Evolutionary conservation across 371 early-diverging fungal species (phyloP).

Genomic region (Nematocida displodere): DNA sequence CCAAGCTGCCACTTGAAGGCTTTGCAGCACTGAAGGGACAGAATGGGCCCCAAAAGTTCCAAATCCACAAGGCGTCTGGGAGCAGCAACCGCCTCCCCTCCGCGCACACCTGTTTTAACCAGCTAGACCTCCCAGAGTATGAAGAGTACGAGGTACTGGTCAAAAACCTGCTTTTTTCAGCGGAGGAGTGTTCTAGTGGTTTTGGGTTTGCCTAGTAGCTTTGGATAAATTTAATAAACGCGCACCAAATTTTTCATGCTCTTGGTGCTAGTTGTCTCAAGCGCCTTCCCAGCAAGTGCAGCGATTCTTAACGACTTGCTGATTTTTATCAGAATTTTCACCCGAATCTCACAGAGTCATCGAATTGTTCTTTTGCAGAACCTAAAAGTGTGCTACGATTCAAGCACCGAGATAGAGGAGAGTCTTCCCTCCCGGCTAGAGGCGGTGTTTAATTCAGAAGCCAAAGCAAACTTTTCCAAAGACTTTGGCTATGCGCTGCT

Average conservation of each 20-base stretch:
- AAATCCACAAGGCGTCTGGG: slow-evolving; percentile 77
- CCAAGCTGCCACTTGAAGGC: slow-evolving; percentile 90
- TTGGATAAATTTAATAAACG: slow-evolving; percentile 13
- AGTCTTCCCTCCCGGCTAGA: not conserved
- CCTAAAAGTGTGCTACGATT: slow-evolving; percentile 3
- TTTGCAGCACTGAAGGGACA: slow-evolving; percentile 84
- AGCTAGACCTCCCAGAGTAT: slow-evolving; percentile 88
- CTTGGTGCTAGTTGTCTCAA: slow-evolving; percentile 22
- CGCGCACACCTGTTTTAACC: slow-evolving; percentile 83
- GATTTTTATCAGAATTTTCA: slow-evolving; percentile 31
- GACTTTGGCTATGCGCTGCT: slow-evolving; percentile 43
- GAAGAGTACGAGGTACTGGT: slow-evolving; percentile 81
- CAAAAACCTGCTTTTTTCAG: slow-evolving; percentile 76
- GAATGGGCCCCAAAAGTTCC: slow-evolving; percentile 87
- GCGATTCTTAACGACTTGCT: slow-evolving; percentile 29
- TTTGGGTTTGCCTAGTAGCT: slow-evolving; percentile 72
- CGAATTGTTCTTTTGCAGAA: slow-evolving; percentile 18
- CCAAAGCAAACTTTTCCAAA: not conserved
- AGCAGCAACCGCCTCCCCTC: slow-evolving; percentile 75
- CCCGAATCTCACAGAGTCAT: not conserved
- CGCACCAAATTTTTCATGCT: slow-evolving; percentile 30
- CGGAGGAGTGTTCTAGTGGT: slow-evolving; percentile 85
- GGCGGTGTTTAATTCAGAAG: not conserved
- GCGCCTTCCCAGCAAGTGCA: slow-evolving; percentile 7
- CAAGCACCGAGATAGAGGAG: slow-evolving; percentile 29